Base-by-base conservation (phyloP, 495 filamentous ascomycete species). In the Cryomyces antarcticus region DNA sequence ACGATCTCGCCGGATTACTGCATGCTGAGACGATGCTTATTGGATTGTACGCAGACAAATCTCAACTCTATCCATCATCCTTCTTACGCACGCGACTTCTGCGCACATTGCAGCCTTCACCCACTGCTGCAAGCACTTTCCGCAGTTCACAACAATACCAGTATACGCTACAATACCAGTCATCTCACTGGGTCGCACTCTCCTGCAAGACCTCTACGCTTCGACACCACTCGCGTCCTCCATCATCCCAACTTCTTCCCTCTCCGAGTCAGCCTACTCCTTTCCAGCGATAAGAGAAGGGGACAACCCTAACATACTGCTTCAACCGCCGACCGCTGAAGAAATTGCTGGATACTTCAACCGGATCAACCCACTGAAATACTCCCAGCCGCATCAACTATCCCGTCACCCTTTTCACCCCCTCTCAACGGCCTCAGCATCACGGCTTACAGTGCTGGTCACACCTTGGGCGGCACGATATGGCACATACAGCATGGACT, bases 401-500 rank as follows among this genome's bases (percentile, higher is more conserved):
- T 82, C 3, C 71, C 80, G 4, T 89, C 85, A 9, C 77, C 83
- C 0, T 89, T 84, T 57, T 89, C 85, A 4, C 84, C 86, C 12
- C 80, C 86, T 4, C 62, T 93, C 11, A 80, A 85, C 47, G 86
- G 85, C n/a, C 75, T 99, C 12, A 93, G 83, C 2, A 81, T 99
- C 42, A 95, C 89, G 5, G 89, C 89, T 3, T 96, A 96, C 62
- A 89, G 86, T 65, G 85, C 89, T 28, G 92, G 89, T 30, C 88
- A 94, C 56, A 93, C 87, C 0, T 72, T 96, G 0, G 89, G 89
- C 51, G 89, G 89, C 46, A 93, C 89, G 28, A 93, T 99, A 61
- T 99, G 89, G 89, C 88, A 96, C 54, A 85, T 99, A 48, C 89
- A 94, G 45, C 86, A 96, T 65, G 86, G 86, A 1, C 70, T 95